Evolutionary conservation across 2,329 filamentous ascomycete species (phyloP).

Genomic region (Monilinia fructigena): DNA sequence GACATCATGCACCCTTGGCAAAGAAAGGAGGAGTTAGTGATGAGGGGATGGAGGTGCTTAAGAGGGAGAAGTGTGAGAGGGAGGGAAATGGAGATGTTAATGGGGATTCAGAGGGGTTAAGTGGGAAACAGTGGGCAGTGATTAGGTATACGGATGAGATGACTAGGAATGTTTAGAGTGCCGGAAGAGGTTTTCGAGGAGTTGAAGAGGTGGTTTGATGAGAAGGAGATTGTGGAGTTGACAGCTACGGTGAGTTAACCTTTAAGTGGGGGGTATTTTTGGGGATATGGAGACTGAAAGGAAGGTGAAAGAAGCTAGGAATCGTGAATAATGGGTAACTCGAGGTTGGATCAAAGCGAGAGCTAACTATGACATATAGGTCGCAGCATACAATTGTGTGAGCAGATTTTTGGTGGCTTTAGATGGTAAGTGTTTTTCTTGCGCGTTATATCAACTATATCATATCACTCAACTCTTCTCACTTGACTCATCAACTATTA

Average conservation of each 20-base stretch:
- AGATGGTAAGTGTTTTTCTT: conserved; percentile 56
- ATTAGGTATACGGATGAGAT: conserved; percentile 78
- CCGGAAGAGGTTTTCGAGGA: conserved; percentile 64
- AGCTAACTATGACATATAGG: conserved; percentile 35
- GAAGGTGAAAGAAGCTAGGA: background rate
- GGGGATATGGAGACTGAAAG: background rate
- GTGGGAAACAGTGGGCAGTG: conserved; percentile 64
- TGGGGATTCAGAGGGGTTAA: conserved; percentile 45
- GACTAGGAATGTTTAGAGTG: conserved; percentile 73
- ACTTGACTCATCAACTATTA: background rate
- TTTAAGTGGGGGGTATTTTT: background rate
- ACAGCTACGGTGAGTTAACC: conserved; percentile 57
- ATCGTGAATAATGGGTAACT: conserved; percentile 7
- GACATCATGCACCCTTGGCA: conserved; percentile 66
- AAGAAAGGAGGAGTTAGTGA: conserved; percentile 37
- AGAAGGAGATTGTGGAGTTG: conserved; percentile 76
- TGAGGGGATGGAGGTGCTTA: conserved; percentile 35
- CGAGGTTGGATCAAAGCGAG: background rate
- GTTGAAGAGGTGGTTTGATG: conserved; percentile 61
- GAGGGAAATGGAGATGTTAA: conserved; percentile 37
- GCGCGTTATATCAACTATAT: background rate
- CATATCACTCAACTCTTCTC: conserved; percentile 5
- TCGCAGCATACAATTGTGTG: conserved; percentile 82
- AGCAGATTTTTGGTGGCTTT: conserved; percentile 80
- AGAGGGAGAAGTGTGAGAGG: conserved; percentile 15